Evolutionary conservation across 140 eudicot species (phyloP), one percentile per base, ranked within the genome.

Genomic region (Erigeron philadelphicus): DNA sequence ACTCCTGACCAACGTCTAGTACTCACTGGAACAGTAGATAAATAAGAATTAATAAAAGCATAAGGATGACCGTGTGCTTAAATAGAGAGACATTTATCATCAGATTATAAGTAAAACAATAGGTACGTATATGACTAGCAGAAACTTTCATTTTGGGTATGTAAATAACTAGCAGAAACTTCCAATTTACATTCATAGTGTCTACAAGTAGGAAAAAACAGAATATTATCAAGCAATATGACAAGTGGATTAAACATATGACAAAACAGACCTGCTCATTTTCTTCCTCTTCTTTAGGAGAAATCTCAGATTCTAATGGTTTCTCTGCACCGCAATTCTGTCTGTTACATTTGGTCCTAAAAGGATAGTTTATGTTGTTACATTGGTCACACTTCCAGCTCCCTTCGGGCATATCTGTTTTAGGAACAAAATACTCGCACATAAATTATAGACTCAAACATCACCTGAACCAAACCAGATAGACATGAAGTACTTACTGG

Each of bases 11-110:
- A 35, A 72, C 69, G 71, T 84, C 94, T 88, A 86, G 96, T 66
- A 89, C 96, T 90, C 97, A 88, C 97, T 88, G 95, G 94, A 90
- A 90, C 95, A 87, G 75, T 85, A 90, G 86, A 90, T 88, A 87
- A 78, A 75, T 73, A 35, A 41, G 35, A 80, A 88, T 87, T 64
- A 83, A 83, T 84, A 70, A 61, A 78, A 21, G 15, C 40, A 71
- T n/a, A 75, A 48, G 52, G 6, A 67, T 46, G 50, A 35, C 61
- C 49, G 35, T 47, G 55, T 43, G 25, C 43, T 58, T 43, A 47
- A 74, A 10, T 10, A 54, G 10, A 50, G 10, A 21, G 47, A 6
- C 48, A 38, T 31, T 31, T 31, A 31, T 31, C 4, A 31, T 31
- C 2, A 3, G 21, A 53, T 53, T 53, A 53, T 53, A 53, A 31